Percentiles rank a stretch among this genome's conserved stretches.
These are phyloP conservation scores for Flaveria trinervia DNA, from an alignment of 129 eudicot species.

Conservation along the genomic window DNA sequence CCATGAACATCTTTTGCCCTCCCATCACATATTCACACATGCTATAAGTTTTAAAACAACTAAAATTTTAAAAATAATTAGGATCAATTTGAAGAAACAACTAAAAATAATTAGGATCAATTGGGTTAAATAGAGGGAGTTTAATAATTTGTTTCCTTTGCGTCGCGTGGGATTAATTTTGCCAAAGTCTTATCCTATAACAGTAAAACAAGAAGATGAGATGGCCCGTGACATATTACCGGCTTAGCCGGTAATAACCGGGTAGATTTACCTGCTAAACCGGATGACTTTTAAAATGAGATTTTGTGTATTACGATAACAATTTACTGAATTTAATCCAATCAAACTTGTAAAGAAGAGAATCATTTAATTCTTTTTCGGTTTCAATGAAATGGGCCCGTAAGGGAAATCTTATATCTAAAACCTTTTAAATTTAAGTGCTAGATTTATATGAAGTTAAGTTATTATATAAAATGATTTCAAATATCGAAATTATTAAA, in stretches of 20 bases:
- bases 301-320: neutral
- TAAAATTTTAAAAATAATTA: no score
- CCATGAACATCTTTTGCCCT: no score
- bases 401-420: neutral
- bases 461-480: no score
- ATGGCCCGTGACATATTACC: slow-evolving; percentile 24
- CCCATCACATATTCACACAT: no score
- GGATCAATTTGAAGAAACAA: neutral
- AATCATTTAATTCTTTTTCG: neutral
- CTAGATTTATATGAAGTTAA: no score
- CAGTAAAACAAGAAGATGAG: slow-evolving; percentile 7
- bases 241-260: slow-evolving; percentile 11
- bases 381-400: neutral
- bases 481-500: no score
- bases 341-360: no score
- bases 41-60: no score
- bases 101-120: neutral
- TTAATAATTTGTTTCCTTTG: neutral
- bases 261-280: neutral
- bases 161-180: no score
- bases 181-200: slow-evolving; percentile 19
- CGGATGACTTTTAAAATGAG: slow-evolving; percentile 8
- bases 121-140: slow-evolving; percentile 9
- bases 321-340: neutral
- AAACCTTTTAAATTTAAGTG: neutral